These are phyloP conservation scores for Tephrocybe sp. DNA, from an alignment of 768 basidiomycete species.

Conservation along the genomic window DNA sequence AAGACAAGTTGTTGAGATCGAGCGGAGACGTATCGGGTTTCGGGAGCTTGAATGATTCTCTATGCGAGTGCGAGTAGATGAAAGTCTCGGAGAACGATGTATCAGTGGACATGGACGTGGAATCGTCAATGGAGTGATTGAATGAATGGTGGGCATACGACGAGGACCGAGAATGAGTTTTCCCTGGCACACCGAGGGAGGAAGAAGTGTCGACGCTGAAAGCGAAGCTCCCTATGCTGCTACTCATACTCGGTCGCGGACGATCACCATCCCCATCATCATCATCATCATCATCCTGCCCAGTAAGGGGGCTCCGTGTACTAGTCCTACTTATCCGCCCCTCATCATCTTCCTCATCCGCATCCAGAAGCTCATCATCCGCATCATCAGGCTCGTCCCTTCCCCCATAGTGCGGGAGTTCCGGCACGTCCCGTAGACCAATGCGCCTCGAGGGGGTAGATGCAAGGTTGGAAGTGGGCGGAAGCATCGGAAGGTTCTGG, in stretches of 20 bases:
- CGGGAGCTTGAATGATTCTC: constrained; percentile 19
- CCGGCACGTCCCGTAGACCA: constrained; percentile 54
- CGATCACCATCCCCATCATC: not conserved
- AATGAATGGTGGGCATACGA: constrained; percentile 17
- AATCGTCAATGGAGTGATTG: constrained; percentile 14
- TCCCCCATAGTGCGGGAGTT: constrained; percentile 30
- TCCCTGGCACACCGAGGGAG: not conserved
- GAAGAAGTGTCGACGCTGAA: not conserved
- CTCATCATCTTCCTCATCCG: constrained; percentile 14
- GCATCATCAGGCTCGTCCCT: constrained; percentile 1
- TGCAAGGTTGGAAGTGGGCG: constrained; percentile 20
- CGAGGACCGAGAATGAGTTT: constrained; percentile 20
- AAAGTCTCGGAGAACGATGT: not conserved
- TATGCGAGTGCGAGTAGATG: not conserved
- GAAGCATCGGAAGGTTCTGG: constrained; percentile 48
- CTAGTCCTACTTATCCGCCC: constrained; percentile 4
- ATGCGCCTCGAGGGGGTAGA: constrained; percentile 4
- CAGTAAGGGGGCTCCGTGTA: constrained; percentile 3
- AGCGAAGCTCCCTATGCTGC: not conserved
- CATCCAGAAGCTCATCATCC: constrained; percentile 16
- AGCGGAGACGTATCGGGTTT: constrained; percentile 27
- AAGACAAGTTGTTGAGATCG: constrained; percentile 23
- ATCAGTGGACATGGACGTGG: not conserved
- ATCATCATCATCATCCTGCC: not conserved
- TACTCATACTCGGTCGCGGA: constrained; percentile 8